Evolutionary conservation across 257 asterid genomes (phyloP).

Genomic region (Solanum sitiens): DNA sequence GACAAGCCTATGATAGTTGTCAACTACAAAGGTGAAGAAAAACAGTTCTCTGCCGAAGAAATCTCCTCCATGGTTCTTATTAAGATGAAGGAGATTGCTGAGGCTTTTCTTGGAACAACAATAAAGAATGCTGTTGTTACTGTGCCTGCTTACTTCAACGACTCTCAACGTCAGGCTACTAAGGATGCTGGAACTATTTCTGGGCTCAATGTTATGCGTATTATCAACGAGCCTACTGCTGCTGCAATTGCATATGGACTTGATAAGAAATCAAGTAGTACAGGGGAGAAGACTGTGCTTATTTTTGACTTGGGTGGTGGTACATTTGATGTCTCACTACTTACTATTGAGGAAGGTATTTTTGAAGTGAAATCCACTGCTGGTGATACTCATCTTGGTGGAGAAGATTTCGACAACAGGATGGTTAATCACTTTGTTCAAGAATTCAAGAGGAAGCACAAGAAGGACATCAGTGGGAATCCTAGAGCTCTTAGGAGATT

Average conservation of each 20-base stretch:
- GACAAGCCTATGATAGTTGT: constrained; percentile 31
- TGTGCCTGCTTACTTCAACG: constrained; percentile 31
- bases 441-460: constrained; percentile 23
- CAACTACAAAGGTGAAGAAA: constrained; percentile 19
- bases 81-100: constrained; percentile 28
- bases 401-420: constrained; percentile 22
- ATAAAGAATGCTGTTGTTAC: constrained; percentile 25
- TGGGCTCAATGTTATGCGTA: constrained; percentile 26
- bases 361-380: constrained; percentile 30
- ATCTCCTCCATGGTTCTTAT: constrained; percentile 22
- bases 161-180: constrained; percentile 33
- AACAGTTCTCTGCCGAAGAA: constrained; percentile 21
- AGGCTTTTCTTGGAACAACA: constrained; percentile 14
- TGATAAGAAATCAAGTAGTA: constrained; percentile 18
- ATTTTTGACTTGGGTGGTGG: constrained; percentile 37
- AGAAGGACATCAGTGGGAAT: constrained; percentile 24
- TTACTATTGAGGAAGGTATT: constrained; percentile 26
- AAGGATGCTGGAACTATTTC: constrained; percentile 33
- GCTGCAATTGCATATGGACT: constrained; percentile 41
- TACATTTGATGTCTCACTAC: constrained; percentile 25
- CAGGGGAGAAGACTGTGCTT: constrained; percentile 25
- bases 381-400: constrained; percentile 31
- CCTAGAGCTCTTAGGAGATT: constrained; percentile 26
- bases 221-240: constrained; percentile 36
- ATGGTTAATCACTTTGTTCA: constrained; percentile 31